Base-by-base conservation (phyloP, 306 rosid species). In the Lathyrus aphaca region DNA sequence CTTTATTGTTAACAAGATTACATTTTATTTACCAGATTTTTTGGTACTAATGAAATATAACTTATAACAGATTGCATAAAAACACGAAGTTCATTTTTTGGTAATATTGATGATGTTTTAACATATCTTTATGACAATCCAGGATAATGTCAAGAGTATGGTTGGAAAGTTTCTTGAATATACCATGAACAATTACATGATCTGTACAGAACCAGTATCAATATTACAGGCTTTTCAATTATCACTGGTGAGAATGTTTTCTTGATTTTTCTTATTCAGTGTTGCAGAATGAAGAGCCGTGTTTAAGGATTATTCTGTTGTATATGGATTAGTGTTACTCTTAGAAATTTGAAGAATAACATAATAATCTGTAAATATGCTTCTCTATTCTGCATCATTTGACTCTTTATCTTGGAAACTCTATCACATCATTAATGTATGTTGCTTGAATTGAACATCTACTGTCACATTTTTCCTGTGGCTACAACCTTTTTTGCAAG, bases 151-250 rank as follows among this genome's bases (percentile, higher is more conserved):
- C 51, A 78, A 75, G 85, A 70, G 7, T 63, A 71, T 72, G 91
- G 96, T 71, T 38, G 78, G 77, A 65, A 73, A 58, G 64, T 88
- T 85, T 80, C 89, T 88, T 46, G 84, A 88, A 64, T 91, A 85
- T 80, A 80, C 90, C 9, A 74, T 87, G 87, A 66, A 70, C 80
- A 84, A 91, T 80, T 90, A 86, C 78, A 85, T 10, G 66, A 82
- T 90, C 82, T 48, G 60, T 38, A 69, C 64, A 5, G 84, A 89
- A 75, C 79, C 89, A 54, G 80, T 55, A 14, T 84, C 96, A 55
- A 70, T 82, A 66, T 69, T 85, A 62, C 94, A 94, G 81, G 92
- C 97, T 56, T 88, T 91, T 74, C 96, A 91, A 86, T 75, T 94
- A 77, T 87, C 97, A 71, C 79, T 94, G 99, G 99, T 94, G 63